These are phyloP conservation scores for Phialophora verrucosa DNA, from an alignment of 2,329 filamentous ascomycete species.

Conservation along the genomic window DNA sequence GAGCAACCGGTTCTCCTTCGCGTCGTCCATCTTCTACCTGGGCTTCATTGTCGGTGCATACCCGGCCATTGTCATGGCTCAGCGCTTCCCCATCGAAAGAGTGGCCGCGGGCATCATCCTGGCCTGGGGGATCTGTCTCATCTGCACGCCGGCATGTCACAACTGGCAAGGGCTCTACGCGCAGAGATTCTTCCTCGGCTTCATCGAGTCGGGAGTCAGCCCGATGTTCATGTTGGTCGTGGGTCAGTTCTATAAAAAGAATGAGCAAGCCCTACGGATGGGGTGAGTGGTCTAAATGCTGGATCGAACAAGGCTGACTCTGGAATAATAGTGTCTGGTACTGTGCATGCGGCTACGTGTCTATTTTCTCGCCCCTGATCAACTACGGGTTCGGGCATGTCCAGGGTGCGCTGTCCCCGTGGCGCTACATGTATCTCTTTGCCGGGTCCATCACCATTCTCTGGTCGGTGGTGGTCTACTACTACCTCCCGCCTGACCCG, in stretches of 20 bases:
- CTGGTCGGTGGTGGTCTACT: conserved; percentile 62
- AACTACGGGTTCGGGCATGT: conserved; percentile 70
- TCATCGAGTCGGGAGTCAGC: not conserved
- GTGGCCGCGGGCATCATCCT: not conserved
- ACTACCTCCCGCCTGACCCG: conserved; percentile 69
- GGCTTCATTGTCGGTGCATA: not conserved
- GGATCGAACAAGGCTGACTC: not conserved
- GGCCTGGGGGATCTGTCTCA: not conserved
- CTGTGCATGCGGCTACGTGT: conserved; percentile 50
- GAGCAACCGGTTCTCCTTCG: not conserved
- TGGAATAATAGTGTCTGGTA: conserved; percentile 13
- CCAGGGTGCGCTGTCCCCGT: conserved; percentile 55
- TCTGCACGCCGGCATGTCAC: not conserved
- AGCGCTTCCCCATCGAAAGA: not conserved
- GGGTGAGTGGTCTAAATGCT: too few relatives aligned
- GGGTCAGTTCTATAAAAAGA: not conserved
- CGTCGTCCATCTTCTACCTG: not conserved
- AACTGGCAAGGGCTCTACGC: not conserved
- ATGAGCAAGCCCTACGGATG: not conserved
- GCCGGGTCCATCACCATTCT: conserved; percentile 67
- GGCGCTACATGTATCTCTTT: conserved; percentile 74
- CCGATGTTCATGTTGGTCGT: not conserved
- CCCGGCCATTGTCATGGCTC: not conserved
- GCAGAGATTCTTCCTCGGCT: not conserved
- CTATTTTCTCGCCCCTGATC: conserved; percentile 57